A percentile compares a stretch with the other conserved stretches of the same genome.
Evolutionary conservation across 805 yeast genomes (phyloP).

Genomic region (Nakazawaea pomicola): DNA sequence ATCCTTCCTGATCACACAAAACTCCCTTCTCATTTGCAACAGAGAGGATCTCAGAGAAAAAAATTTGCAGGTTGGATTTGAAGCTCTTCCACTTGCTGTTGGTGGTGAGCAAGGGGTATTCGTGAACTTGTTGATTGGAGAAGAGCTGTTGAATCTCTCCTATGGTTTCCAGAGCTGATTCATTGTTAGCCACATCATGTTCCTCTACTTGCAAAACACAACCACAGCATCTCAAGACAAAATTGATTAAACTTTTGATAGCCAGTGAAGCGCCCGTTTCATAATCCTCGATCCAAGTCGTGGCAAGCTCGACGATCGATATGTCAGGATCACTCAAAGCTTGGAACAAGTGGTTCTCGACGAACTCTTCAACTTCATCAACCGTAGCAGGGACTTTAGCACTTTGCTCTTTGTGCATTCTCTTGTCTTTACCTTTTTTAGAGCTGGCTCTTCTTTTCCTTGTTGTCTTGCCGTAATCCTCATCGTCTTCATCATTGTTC

Average conservation of each 20-base stretch:
- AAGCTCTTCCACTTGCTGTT: constrained; percentile 44
- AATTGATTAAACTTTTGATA: constrained; percentile 59
- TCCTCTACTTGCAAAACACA: constrained; percentile 60
- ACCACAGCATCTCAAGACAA: constrained; percentile 68
- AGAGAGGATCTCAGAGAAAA: constrained; percentile 47
- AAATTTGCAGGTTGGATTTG: constrained; percentile 47
- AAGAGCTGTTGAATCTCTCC: constrained; percentile 66
- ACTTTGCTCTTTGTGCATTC: constrained; percentile 10
- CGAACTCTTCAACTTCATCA: constrained; percentile 36
- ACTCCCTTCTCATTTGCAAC: constrained; percentile 59
- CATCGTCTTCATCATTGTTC: constrained; percentile 20
- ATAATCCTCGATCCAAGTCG: constrained; percentile 56
- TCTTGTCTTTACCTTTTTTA: constrained; percentile 14
- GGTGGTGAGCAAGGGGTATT: constrained; percentile 60
- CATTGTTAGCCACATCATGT: constrained; percentile 70
- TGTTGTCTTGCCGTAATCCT: constrained; percentile 22
- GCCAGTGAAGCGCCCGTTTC: constrained; percentile 39
- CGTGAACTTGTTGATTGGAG: constrained; percentile 56
- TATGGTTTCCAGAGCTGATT: constrained; percentile 68
- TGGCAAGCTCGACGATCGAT: constrained; percentile 46
- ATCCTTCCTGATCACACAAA: constrained; percentile 39
- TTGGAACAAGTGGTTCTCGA: constrained; percentile 43
- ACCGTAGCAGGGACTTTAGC: constrained; percentile 20
- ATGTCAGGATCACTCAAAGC: constrained; percentile 44
- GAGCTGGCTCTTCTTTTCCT: constrained; percentile 16